A percentile compares a stretch with the other conserved stretches of the same genome.
These are phyloP conservation scores for Ophiosphaerella korrae DNA, from an alignment of 2,329 filamentous ascomycete species.

Conservation along the genomic window DNA sequence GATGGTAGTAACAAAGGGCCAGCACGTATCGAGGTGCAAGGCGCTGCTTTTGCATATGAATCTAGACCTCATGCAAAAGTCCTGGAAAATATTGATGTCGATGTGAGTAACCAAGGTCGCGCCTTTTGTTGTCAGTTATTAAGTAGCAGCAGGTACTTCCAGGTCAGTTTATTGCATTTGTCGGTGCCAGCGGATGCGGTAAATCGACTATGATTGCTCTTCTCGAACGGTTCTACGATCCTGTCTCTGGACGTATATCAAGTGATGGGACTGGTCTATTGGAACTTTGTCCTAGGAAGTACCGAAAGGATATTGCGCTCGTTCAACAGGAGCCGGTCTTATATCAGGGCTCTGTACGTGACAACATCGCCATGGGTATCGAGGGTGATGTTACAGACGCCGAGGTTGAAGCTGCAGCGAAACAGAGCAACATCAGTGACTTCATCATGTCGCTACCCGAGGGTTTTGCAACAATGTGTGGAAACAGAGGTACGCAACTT, in stretches of 20 bases:
- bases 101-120: slow-evolving; percentile 35
- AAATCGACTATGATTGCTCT: slow-evolving; percentile 93
- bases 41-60: slow-evolving; percentile 83
- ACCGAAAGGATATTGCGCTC: slow-evolving; percentile 81
- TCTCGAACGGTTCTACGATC: slow-evolving; percentile 93
- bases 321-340: slow-evolving; percentile 94
- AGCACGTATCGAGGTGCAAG: slow-evolving; percentile 50
- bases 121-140: background rate
- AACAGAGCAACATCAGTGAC: slow-evolving; percentile 57
- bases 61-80: slow-evolving; percentile 77
- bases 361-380: slow-evolving; percentile 79
- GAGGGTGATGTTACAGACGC: slow-evolving; percentile 72
- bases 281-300: slow-evolving; percentile 76
- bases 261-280: slow-evolving; percentile 82
- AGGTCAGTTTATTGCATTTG: slow-evolving; percentile 83
- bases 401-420: slow-evolving; percentile 75
- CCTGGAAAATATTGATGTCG: slow-evolving; percentile 78
- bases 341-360: slow-evolving; percentile 88
- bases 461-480: slow-evolving; percentile 54
- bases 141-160: slow-evolving; percentile 59
- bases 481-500: slow-evolving; percentile 41
- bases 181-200: slow-evolving; percentile 89
- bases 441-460: slow-evolving; percentile 55
- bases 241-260: slow-evolving; percentile 75
- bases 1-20: slow-evolving; percentile 40